Percentiles rank a stretch among this genome's conserved stretches.
phyloP scores from a whole-genome alignment of 768 basidiomycete genomes.

The Exidia glandulosa region DNA sequence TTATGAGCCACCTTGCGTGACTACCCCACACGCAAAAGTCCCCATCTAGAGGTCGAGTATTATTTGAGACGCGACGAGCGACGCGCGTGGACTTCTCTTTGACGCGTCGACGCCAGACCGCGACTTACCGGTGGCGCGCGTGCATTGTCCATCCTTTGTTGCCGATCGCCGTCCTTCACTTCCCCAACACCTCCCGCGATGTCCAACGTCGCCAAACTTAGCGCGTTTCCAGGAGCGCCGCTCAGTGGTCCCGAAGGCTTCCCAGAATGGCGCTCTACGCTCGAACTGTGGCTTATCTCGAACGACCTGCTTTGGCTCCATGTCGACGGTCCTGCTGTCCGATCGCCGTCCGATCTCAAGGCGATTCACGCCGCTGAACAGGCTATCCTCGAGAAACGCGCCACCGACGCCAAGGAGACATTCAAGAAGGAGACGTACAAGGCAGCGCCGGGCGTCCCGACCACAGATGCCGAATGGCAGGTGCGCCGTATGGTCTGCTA shows the following conservation, averaged over 20 bases:
- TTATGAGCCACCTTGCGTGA: background rate
- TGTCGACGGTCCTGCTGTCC: background rate
- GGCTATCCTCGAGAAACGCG: background rate
- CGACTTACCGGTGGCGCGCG: too few relatives aligned
- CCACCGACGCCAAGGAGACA: background rate
- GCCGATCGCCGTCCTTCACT: too few relatives aligned
- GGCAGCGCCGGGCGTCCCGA: background rate
- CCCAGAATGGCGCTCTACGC: background rate
- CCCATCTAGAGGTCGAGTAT: background rate
- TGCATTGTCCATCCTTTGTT: too few relatives aligned
- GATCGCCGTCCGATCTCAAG: background rate
- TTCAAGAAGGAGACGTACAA: background rate
- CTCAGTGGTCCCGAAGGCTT: background rate
- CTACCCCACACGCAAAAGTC: background rate
- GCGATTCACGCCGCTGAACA: background rate
- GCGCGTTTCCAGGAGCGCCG: background rate
- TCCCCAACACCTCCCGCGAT: background rate
- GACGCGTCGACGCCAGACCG: too few relatives aligned
- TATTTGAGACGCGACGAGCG: too few relatives aligned
- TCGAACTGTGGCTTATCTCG: background rate
- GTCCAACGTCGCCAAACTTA: background rate
- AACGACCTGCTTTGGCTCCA: background rate
- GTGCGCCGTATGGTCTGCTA: background rate
- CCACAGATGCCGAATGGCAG: background rate
- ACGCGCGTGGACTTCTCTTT: too few relatives aligned